A percentile compares a stretch with the other conserved stretches of the same genome.
Evolutionary conservation across 1,139 yeast species (phyloP).

Genomic region (Saccharomyces hybrid): DNA sequence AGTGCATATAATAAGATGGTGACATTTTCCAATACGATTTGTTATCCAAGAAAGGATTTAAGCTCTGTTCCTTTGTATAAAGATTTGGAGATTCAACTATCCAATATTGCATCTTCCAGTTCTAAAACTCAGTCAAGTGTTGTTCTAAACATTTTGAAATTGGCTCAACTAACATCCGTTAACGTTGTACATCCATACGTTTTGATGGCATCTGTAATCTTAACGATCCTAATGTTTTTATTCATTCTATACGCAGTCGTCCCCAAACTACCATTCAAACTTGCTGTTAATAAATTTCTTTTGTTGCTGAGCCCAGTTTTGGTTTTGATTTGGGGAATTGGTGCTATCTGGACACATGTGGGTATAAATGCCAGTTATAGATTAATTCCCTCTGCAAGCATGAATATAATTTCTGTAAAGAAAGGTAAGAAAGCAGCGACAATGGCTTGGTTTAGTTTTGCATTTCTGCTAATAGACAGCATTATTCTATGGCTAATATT

Average conservation of each 20-base stretch:
- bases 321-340: conserved; percentile 56
- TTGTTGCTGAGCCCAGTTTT: conserved; percentile 36
- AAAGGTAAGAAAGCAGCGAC: conserved; percentile 51
- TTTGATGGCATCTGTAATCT: conserved; percentile 42
- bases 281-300: conserved; percentile 31
- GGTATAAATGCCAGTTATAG: conserved; percentile 43
- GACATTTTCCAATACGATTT: conserved; percentile 11
- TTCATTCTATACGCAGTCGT: conserved; percentile 39
- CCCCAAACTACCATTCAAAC: conserved; percentile 44
- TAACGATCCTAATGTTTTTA: conserved; percentile 39
- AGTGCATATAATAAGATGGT: conserved; percentile 9
- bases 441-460: conserved; percentile 57
- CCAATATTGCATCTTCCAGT: conserved; percentile 16
- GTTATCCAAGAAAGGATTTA: conserved; percentile 25
- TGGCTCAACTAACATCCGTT: conserved; percentile 24
- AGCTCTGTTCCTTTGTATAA: conserved; percentile 19
- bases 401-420: conserved; percentile 40
- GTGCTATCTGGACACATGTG: conserved; percentile 62
- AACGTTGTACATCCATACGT: conserved; percentile 49
- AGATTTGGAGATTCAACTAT: conserved; percentile 23
- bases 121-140: conserved; percentile 10
- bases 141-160: conserved; percentile 24
- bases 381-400: conserved; percentile 46
- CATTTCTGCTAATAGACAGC: conserved; percentile 37
- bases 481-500: conserved; percentile 29